Conservation (phyloP, 164 flowering plant species). For the Magnolia changhungtana region DNA sequence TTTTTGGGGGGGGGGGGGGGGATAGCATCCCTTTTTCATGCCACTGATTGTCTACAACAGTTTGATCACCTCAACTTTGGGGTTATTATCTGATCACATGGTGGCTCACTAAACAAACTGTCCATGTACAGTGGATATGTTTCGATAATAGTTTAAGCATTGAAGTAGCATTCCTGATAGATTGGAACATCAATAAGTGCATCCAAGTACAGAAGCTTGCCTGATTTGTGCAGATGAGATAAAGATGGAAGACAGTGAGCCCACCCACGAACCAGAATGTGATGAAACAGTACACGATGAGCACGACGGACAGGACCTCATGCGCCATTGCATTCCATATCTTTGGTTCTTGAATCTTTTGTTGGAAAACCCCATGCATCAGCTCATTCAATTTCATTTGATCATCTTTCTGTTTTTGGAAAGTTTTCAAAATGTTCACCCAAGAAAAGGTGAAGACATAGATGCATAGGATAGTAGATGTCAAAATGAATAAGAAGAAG, state of each 20-base stretch:
- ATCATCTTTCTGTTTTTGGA: constrained; percentile 1
- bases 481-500: constrained; percentile 69
- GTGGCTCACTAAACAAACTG: not conserved
- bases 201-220: constrained; percentile 27
- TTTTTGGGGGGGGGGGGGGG: too few species aligned
- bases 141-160: too few species aligned
- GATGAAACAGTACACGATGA: constrained; percentile 82
- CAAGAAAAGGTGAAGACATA: constrained; percentile 66
- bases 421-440: constrained; percentile 34
- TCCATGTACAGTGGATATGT: too few species aligned
- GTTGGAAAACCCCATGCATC: not conserved
- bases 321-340: constrained; percentile 33
- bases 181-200: not conserved
- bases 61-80: not conserved
- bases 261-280: constrained; percentile 97
- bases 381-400: not conserved
- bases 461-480: constrained; percentile 70
- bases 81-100: not conserved
- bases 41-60: not conserved
- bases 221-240: constrained; percentile 88
- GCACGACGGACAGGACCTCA: constrained; percentile 57
- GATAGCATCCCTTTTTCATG: not conserved
- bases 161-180: too few species aligned
- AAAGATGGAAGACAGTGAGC: constrained; percentile 78
- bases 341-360: not conserved